Percentiles rank a stretch among this genome's conserved stretches.
Evolutionary conservation across 495 filamentous ascomycete species (phyloP).

Genomic region (Immersiella caudata): DNA sequence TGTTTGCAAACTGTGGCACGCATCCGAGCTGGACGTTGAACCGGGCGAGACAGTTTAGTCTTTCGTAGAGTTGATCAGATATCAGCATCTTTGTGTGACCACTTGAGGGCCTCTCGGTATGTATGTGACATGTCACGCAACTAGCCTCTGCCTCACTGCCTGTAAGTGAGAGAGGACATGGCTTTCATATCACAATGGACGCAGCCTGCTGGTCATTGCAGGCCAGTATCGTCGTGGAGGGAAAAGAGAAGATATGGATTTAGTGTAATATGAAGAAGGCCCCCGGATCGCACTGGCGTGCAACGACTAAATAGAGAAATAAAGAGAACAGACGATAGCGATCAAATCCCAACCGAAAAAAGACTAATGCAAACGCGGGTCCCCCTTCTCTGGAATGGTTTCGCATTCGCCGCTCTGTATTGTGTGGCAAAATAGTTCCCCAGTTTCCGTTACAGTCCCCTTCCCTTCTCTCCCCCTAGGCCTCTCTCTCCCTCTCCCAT

Average conservation of each 20-base stretch:
- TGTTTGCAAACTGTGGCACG: background rate
- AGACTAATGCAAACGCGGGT: constrained; percentile 36
- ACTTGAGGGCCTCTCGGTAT: background rate
- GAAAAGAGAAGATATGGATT: constrained; percentile 22
- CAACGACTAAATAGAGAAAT: constrained; percentile 21
- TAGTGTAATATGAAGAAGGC: constrained; percentile 24
- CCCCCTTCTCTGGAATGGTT: constrained; percentile 20
- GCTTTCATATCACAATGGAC: background rate
- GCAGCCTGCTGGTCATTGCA: background rate
- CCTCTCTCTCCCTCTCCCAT: background rate
- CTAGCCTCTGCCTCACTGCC: background rate
- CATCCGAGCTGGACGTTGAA: background rate
- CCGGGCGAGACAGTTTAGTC: background rate
- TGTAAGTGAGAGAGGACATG: background rate
- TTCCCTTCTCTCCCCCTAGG: constrained; percentile 26
- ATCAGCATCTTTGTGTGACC: background rate
- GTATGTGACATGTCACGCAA: background rate
- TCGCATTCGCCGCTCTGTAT: constrained; percentile 17
- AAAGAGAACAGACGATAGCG: constrained; percentile 18
- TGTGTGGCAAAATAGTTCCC: constrained; percentile 20
- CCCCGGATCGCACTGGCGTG: constrained; percentile 11
- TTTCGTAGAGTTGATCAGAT: background rate
- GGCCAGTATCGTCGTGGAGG: background rate
- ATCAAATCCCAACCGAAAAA: constrained; percentile 26
- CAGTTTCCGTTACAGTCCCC: constrained; percentile 19